These are phyloP conservation scores for Sporormia fimetaria DNA, from an alignment of 495 filamentous ascomycete genomes.

Conservation along the genomic window DNA sequence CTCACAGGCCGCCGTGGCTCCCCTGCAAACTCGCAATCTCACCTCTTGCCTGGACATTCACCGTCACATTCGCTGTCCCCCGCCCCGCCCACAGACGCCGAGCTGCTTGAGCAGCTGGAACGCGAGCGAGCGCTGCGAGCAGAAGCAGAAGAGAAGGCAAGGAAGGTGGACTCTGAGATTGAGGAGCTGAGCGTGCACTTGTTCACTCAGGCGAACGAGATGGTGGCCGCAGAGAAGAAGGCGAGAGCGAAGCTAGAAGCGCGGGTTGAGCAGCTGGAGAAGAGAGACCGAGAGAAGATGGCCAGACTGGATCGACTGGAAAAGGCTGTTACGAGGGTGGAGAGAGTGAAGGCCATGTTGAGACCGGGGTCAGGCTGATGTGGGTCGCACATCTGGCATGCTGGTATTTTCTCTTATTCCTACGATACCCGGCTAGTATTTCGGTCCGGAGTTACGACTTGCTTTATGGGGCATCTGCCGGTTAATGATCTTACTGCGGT, in stretches of 20 bases:
- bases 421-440: too few species aligned
- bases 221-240: conserved; percentile 83
- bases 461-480: too few species aligned
- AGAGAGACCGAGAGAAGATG: conserved; percentile 61
- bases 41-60: too few species aligned
- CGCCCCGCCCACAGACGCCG: conserved; percentile 31
- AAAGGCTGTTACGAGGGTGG: conserved; percentile 41
- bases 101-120: conserved; percentile 57
- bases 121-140: conserved; percentile 61
- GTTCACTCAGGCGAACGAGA: conserved; percentile 92
- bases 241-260: conserved; percentile 71
- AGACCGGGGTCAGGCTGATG: neutral
- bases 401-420: too few species aligned
- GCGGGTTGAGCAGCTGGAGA: conserved; percentile 51
- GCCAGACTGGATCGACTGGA: conserved; percentile 60
- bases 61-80: conserved; percentile 27
- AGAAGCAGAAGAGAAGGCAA: conserved; percentile 62
- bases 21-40: conserved; percentile 7
- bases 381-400: too few species aligned
- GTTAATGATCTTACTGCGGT: too few species aligned
- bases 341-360: conserved; percentile 50
- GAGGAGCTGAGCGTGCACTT: conserved; percentile 80
- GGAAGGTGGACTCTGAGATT: conserved; percentile 62
- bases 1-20: conserved; percentile 18
- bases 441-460: too few species aligned